Conservation (phyloP, 768 basidiomycete species). For the Asterophora parasitica region DNA sequence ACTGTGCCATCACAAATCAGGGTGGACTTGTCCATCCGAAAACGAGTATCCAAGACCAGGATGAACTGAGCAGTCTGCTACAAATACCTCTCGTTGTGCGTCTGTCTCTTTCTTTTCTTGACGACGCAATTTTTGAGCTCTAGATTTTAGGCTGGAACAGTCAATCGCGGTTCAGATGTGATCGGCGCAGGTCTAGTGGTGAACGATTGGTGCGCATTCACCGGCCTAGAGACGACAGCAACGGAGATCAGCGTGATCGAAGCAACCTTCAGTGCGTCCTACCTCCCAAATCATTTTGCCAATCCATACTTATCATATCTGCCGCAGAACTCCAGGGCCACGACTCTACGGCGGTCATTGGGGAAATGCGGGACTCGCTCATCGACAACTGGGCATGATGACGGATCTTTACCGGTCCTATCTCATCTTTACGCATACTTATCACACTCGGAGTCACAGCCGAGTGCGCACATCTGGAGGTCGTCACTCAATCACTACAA, state of each 20-base stretch:
- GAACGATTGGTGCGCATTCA: conserved; percentile 99
- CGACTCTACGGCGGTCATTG: conserved; percentile 75
- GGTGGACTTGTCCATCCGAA: conserved; percentile 98
- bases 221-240: conserved; percentile 98
- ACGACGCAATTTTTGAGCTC: background rate
- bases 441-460: no score
- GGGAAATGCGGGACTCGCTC: conserved; percentile 86
- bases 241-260: conserved; percentile 99
- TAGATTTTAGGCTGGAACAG: conserved; percentile 78
- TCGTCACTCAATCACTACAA: background rate
- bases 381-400: conserved; percentile 89
- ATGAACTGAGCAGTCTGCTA: conserved; percentile 89
- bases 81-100: conserved; percentile 93
- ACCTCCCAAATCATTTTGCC: background rate
- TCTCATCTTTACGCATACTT: background rate
- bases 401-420: background rate
- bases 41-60: conserved; percentile 95
- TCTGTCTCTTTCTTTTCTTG: conserved; percentile 16
- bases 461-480: background rate
- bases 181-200: conserved; percentile 97
- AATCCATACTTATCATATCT: conserved; percentile 5
- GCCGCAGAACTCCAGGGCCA: conserved; percentile 80
- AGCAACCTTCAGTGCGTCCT: conserved; percentile 85
- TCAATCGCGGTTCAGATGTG: conserved; percentile 97
- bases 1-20: conserved; percentile 93